Base-by-base conservation (phyloP, 1,139 yeast genomes). In the Hyphopichia fennica region DNA sequence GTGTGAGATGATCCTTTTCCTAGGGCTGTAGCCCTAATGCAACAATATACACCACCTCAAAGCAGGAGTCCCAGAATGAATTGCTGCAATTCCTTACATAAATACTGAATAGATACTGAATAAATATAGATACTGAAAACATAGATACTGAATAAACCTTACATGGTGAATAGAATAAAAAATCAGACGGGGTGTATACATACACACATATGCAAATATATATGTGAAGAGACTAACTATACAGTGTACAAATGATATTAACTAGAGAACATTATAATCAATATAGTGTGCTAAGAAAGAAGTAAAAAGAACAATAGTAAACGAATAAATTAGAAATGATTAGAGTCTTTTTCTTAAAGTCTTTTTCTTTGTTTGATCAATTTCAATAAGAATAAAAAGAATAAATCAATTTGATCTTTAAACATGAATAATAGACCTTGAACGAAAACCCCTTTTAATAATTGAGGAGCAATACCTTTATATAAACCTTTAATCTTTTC, bases 401-500 rank as follows among this genome's bases (percentile, higher is more conserved):
- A 49, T 44, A 75, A 46, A 60, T 81, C 77, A 42, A 81, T 62
- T 58, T 81, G 90, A 53, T 87, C 95, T 63, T 84, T 86, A 63
- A 84, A 85, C 84, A 86, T 86, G 56, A 89, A 86, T 54, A 89
- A 72, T 48, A 88, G 72, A 0, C 96, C 96, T 63, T 88, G 96
- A 4, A 88, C 96, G 42, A 88, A 64, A 4, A 88, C 86, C 2
- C 95, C 96, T 69, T 88, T 88, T 34, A 84, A 63, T 50, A 88
- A 73, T 62, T 88, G 96, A 6, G 96, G 96, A 8, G 82, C 79
- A 37, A 88, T 60, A 6, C 96, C 96, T 69, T 84, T 87, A 79
- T 89, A 88, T 45, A 85, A 65, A 0, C 85, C 77, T 15, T 50
- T 41, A 49, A 72, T 50, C 44, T 60, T 60, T 50, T 70, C 76